Percentiles rank a stretch among this genome's conserved stretches.
Conservation (phyloP, 176 grass and related monocot species). For the Aegilops sharonensis region DNA sequence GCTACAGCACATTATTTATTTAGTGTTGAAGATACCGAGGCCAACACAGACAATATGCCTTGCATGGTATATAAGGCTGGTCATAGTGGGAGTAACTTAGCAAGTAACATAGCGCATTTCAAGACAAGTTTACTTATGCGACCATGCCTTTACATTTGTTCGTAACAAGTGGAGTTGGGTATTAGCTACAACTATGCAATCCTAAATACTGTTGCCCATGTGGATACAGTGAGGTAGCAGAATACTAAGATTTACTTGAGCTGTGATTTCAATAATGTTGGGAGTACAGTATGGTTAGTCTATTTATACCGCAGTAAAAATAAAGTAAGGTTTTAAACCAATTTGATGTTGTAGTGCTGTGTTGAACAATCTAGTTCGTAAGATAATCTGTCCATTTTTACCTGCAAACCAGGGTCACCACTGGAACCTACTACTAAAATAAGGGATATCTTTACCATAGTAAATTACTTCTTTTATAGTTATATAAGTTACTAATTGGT, state of each 20-base stretch:
- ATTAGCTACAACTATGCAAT: background rate
- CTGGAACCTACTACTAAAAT: background rate
- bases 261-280: background rate
- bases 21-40: background rate
- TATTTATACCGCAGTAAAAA: background rate
- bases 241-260: background rate
- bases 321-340: background rate
- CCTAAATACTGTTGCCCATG: background rate
- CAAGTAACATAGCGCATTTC: no score
- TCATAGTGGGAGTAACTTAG: no score
- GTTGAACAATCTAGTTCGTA: background rate
- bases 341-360: background rate
- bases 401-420: background rate
- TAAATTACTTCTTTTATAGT: background rate
- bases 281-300: background rate
- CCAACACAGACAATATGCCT: background rate
- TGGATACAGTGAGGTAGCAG: background rate
- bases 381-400: background rate
- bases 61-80: background rate
- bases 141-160: background rate
- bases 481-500: background rate
- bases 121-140: no score
- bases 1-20: background rate
- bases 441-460: background rate
- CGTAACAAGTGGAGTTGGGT: background rate